Evolutionary conservation across 192 early-diverging fungal genomes (phyloP), one percentile per base, ranked within the genome.

Genomic region (Linnemannia elongata): DNA sequence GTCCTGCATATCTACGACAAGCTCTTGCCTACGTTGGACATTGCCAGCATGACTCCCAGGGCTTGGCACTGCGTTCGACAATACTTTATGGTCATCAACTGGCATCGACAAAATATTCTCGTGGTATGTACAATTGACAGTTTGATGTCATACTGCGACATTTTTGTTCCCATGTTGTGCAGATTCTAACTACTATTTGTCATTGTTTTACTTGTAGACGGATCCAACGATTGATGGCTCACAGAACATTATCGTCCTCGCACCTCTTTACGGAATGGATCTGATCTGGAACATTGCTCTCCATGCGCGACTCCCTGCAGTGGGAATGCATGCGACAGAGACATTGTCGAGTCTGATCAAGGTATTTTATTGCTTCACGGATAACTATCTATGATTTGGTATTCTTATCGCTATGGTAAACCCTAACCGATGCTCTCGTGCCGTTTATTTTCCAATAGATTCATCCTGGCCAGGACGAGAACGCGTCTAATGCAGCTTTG

Each of bases 241-340:
- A 9, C 77, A 81, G 30, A 57, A 69, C 22, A 76, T 89, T 24
- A 36, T 81, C 3, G 76, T 91, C 12, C 55, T 85, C n/a, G 82
- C 75, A 2, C 84, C 88, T 12, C 74, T 91, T 7, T 76, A 80
- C 45, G 90, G 87, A 72, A 88, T 88, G 77, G 86, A 91, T 41
- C 75, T 89, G 69, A 88, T 91, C 45, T 91, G 90, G 90, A 84
- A 88, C 18, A 88, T 91, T 35, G 90, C 90, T 0, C 78, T 91
- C 12, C 82, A 80, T 42, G 82, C 88, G 30, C 74, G 73, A 33
- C 69, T 74, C 24, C 82, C 88, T 30, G 54, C 55, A 42, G 90
- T 91, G 9, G 90, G 90, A 13, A 54, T 74, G 27, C 69, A 86
- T 72, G 90, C 90, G 1, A 88, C 74, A 9, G 82, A 80, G 5